Percentiles rank a stretch among this genome's conserved stretches.
These are phyloP conservation scores for Epichloe coenophiala DNA, from an alignment of 2,329 filamentous ascomycete species.

Conservation along the genomic window DNA sequence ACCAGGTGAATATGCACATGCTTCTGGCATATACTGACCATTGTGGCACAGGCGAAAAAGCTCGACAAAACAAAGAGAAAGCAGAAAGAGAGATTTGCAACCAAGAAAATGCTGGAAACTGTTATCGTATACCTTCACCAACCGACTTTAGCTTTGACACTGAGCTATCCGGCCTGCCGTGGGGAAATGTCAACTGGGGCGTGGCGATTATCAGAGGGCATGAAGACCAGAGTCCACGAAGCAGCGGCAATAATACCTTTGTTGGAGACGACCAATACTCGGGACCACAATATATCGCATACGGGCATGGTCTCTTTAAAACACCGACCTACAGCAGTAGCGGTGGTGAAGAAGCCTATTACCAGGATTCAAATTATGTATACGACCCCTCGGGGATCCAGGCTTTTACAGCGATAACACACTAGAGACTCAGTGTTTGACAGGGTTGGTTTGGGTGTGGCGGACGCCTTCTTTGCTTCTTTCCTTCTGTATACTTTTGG, in stretches of 20 bases:
- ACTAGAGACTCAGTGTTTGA: background rate
- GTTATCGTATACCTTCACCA: constrained; percentile 48
- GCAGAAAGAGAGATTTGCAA: constrained; percentile 51
- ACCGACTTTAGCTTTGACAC: constrained; percentile 37
- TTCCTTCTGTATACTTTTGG: background rate
- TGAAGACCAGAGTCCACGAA: constrained; percentile 31
- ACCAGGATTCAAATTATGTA: constrained; percentile 16
- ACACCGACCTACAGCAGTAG: constrained; percentile 20
- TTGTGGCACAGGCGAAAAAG: constrained; percentile 47
- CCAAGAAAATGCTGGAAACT: constrained; percentile 46
- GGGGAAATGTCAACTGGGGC: constrained; percentile 54
- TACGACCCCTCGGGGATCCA: constrained; percentile 10
- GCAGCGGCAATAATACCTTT: constrained; percentile 25
- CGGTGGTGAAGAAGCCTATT: constrained; percentile 20
- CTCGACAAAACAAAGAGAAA: constrained; percentile 52
- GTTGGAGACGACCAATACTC: constrained; percentile 21
- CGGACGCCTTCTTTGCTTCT: background rate
- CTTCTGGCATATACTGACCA: constrained; percentile 4
- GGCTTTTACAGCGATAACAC: background rate
- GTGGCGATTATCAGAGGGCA: constrained; percentile 38
- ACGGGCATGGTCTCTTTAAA: constrained; percentile 8
- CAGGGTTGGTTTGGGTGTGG: background rate
- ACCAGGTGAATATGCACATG: too few species aligned
- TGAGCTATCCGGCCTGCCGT: constrained; percentile 52
- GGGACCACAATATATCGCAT: constrained; percentile 14